These are phyloP conservation scores for Pseudonitzschia delicatissima DNA, from an alignment of 108 stramenopile species.

Conservation along the genomic window DNA sequence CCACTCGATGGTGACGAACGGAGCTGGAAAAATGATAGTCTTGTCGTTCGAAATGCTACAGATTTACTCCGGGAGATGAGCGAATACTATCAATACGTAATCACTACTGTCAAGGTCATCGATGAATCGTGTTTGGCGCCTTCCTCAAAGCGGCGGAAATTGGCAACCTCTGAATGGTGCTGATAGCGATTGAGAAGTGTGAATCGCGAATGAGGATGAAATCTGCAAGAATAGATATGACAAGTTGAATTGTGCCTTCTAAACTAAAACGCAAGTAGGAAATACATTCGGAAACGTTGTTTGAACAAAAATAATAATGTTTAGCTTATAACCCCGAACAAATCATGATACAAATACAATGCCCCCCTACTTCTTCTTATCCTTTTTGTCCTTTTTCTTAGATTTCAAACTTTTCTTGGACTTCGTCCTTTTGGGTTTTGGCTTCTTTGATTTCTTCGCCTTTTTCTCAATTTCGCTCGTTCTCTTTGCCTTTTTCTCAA, in stretches of 20 bases:
- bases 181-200: too few species aligned
- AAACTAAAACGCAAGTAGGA: too few species aligned
- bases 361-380: not conserved
- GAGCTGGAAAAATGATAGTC: slow-evolving; percentile 59
- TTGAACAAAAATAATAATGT: too few species aligned
- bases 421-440: not conserved
- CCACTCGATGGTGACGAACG: slow-evolving; percentile 37
- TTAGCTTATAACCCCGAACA: too few species aligned
- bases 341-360: too few species aligned
- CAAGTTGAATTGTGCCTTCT: too few species aligned
- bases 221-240: too few species aligned
- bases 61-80: slow-evolving; percentile 67
- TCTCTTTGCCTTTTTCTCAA: too few species aligned
- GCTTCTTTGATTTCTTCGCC: not conserved
- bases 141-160: not conserved
- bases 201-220: too few species aligned
- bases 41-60: slow-evolving; percentile 52
- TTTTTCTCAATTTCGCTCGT: too few species aligned
- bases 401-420: not conserved
- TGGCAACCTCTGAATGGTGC: not conserved
- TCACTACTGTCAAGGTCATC: slow-evolving; percentile 49
- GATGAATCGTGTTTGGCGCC: slow-evolving; percentile 4
- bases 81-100: slow-evolving; percentile 37
- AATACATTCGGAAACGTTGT: too few species aligned
- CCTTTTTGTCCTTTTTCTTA: not conserved